Evolutionary conservation across 352 stramenopile species (phyloP).

Genomic region (Globisporangium camurandrum): DNA sequence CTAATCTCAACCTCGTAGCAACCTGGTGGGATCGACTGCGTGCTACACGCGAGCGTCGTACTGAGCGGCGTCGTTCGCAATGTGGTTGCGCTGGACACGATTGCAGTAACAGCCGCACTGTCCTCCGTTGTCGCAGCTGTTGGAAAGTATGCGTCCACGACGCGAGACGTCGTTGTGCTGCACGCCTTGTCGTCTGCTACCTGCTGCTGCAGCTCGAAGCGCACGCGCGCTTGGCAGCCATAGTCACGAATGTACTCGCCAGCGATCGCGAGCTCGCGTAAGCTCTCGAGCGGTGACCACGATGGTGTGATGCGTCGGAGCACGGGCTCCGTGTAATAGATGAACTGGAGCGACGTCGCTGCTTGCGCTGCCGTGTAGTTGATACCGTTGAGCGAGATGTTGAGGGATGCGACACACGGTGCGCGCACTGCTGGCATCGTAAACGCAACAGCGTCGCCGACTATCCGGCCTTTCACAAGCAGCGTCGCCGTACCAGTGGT

Average conservation of each 20-base stretch:
- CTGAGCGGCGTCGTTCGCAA: not conserved
- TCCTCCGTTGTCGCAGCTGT: conserved; percentile 2
- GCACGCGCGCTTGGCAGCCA: conserved; percentile 32
- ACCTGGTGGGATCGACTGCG: conserved; percentile 22
- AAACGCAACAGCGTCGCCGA: conserved; percentile 55
- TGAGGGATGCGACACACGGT: conserved; percentile 37
- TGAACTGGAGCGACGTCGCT: conserved; percentile 33
- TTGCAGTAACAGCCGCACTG: not conserved
- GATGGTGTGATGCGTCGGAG: conserved; percentile 41
- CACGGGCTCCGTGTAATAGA: conserved; percentile 47
- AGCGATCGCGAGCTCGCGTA: conserved; percentile 23
- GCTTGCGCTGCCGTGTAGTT: conserved; percentile 54
- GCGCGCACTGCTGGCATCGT: conserved; percentile 26
- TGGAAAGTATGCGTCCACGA: conserved; percentile 28
- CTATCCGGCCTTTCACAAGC: conserved; percentile 43
- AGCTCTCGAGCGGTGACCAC: conserved; percentile 35
- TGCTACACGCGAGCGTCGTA: conserved; percentile 20
- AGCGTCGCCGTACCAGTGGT: conserved; percentile 4
- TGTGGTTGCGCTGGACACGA: not conserved
- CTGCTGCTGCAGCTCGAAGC: conserved; percentile 38
- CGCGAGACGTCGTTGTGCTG: conserved; percentile 3
- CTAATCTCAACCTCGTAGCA: conserved; percentile 65
- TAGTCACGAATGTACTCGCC: conserved; percentile 50
- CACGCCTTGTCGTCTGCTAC: conserved; percentile 11
- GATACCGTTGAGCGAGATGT: conserved; percentile 70